phyloP scores from a whole-genome alignment of 257 asterid species.

The Nicotiana sylvestris region DNA sequence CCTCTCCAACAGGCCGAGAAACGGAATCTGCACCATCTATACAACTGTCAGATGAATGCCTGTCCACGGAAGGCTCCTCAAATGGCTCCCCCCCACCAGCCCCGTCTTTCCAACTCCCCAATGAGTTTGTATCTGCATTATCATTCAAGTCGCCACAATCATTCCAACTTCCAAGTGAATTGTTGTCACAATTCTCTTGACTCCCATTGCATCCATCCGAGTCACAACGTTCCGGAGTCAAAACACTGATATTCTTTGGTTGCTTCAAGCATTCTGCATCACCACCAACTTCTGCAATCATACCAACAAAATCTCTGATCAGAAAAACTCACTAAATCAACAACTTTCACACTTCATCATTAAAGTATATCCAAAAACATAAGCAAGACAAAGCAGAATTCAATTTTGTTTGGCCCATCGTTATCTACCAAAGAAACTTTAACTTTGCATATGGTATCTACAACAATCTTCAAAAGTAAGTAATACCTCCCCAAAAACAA shows the following conservation, averaged over 20 bases:
- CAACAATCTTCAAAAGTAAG: neutral
- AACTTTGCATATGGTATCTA: neutral
- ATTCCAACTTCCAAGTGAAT: constrained; percentile 46
- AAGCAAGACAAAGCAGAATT: neutral
- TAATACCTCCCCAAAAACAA: neutral
- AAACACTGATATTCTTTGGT: constrained; percentile 25
- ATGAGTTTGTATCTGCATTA: constrained; percentile 50
- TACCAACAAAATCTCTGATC: neutral
- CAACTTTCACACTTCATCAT: neutral
- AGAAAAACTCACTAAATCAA: neutral
- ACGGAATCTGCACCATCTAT: neutral
- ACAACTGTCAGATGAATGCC: neutral
- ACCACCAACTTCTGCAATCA: constrained; percentile 20
- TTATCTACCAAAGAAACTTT: neutral
- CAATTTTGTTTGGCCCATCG: neutral
- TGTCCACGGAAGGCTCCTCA: constrained; percentile 20
- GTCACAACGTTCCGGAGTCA: constrained; percentile 24
- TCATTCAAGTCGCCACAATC: constrained; percentile 40
- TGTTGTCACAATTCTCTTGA: constrained; percentile 35
- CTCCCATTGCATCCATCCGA: constrained; percentile 29
- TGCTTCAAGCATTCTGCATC: constrained; percentile 22
- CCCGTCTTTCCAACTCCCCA: constrained; percentile 76
- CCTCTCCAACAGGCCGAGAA: constrained; percentile 14
- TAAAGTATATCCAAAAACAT: neutral
- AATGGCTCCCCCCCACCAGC: constrained; percentile 33